Evolutionary conservation across 768 basidiomycete species (phyloP).

Genomic region (Pholiota molesta): DNA sequence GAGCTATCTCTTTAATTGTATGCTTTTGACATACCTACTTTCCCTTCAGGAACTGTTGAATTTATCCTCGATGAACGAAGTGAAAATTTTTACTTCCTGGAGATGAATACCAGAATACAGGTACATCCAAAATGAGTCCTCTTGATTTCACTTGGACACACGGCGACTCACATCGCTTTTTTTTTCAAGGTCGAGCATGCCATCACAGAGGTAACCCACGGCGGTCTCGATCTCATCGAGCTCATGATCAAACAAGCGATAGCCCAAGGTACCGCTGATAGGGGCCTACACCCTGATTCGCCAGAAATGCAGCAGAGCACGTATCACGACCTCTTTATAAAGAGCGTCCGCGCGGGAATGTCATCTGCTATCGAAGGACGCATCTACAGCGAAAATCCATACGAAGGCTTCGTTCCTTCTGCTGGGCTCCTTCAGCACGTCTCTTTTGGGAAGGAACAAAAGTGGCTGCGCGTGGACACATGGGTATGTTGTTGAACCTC

Average conservation of each 20-base stretch:
- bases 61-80: slow-evolving; percentile 61
- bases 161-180: slow-evolving; percentile 1
- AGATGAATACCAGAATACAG: slow-evolving; percentile 73
- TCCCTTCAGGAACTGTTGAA: slow-evolving; percentile 61
- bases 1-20: slow-evolving; percentile 7
- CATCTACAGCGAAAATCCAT: slow-evolving; percentile 66
- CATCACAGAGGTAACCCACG: slow-evolving; percentile 58
- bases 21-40: neutral
- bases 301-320: slow-evolving; percentile 38
- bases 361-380: slow-evolving; percentile 57
- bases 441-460: slow-evolving; percentile 32
- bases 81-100: slow-evolving; percentile 64
- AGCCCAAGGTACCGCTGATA: slow-evolving; percentile 29
- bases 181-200: slow-evolving; percentile 62
- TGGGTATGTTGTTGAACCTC: slow-evolving; percentile 42
- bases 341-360: slow-evolving; percentile 14
- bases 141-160: neutral
- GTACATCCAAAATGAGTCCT: slow-evolving; percentile 23
- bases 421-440: slow-evolving; percentile 68
- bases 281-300: slow-evolving; percentile 14
- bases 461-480: slow-evolving; percentile 64
- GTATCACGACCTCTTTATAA: slow-evolving; percentile 30
- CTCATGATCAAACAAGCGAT: slow-evolving; percentile 66
- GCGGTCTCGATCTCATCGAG: slow-evolving; percentile 61
- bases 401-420: slow-evolving; percentile 55